Evolutionary conservation across 768 basidiomycete species (phyloP).

Genomic region (Podaxis carcinomalis): DNA sequence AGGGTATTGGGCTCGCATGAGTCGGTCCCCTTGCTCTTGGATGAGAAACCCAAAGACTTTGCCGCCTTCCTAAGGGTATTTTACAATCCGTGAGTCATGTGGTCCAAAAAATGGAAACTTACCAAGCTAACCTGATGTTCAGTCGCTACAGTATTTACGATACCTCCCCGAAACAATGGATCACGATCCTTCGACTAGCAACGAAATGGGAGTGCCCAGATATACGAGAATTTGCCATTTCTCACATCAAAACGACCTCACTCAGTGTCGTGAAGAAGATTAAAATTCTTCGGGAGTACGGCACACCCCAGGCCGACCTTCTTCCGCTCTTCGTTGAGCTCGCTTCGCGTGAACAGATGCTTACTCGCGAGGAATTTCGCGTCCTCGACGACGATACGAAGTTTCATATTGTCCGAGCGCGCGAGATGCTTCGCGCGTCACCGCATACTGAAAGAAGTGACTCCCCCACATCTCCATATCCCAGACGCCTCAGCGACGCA

Average conservation of each 20-base stretch:
- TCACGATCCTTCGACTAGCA: neutral
- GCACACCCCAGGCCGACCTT: neutral
- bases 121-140: neutral
- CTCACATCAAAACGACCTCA: neutral
- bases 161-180: neutral
- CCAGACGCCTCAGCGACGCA: neutral
- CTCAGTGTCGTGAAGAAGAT: neutral
- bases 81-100: conserved; percentile 45
- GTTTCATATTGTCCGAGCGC: neutral
- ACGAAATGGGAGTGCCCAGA: neutral
- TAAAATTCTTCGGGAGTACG: neutral
- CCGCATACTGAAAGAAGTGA: neutral
- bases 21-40: conserved; percentile 32
- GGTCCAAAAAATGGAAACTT: neutral
- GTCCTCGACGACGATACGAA: neutral
- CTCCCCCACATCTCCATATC: neutral
- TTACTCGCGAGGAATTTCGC: neutral
- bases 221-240: neutral
- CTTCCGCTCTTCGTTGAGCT: neutral
- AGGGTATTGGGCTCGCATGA: conserved; percentile 33
- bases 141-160: neutral
- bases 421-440: neutral
- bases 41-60: conserved; percentile 35
- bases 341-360: neutral
- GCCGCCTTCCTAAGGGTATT: conserved; percentile 47